A percentile compares a stretch with the other conserved stretches of the same genome.
Evolutionary conservation across 139 green algal species (phyloP).

Genomic region (Picochlorum sp.): DNA sequence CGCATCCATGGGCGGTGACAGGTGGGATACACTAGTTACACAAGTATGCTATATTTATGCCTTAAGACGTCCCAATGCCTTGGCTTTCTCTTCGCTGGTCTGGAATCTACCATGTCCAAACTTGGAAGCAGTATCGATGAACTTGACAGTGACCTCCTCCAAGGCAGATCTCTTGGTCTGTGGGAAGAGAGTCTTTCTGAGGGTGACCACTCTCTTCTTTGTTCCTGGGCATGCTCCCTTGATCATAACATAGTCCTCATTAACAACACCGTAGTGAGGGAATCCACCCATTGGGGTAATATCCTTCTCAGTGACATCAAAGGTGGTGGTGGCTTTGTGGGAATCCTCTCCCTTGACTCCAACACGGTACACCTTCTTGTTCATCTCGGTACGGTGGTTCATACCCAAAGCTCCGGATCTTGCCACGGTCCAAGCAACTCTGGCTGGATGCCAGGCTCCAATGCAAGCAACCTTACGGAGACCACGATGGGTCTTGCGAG

Average conservation of each 20-base stretch:
- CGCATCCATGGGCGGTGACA: no score
- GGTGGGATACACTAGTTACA: neutral
- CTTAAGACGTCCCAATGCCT: slow-evolving; percentile 63
- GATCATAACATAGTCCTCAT: slow-evolving; percentile 98
- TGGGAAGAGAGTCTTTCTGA: slow-evolving; percentile 82
- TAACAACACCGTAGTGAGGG: slow-evolving; percentile 93
- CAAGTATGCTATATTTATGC: slow-evolving; percentile 17
- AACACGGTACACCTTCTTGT: slow-evolving; percentile 99
- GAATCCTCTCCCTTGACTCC: slow-evolving; percentile 87
- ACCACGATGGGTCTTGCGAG: slow-evolving; percentile 98
- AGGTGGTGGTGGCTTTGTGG: slow-evolving; percentile 85
- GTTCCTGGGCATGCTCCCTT: slow-evolving; percentile 84
- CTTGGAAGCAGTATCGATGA: slow-evolving; percentile 98
- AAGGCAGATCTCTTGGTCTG: slow-evolving; percentile 84
- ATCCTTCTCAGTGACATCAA: slow-evolving; percentile 93
- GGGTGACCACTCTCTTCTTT: slow-evolving; percentile 94
- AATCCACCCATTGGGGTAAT: slow-evolving; percentile 99
- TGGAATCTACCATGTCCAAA: slow-evolving; percentile 99
- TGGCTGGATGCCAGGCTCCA: slow-evolving; percentile 95
- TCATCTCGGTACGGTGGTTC: slow-evolving; percentile 98
- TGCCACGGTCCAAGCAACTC: slow-evolving; percentile 93
- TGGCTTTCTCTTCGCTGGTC: slow-evolving; percentile 91
- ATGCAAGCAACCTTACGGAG: slow-evolving; percentile 99
- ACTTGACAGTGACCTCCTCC: slow-evolving; percentile 80
- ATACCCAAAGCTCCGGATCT: slow-evolving; percentile 93